Evolutionary conservation across 2,329 filamentous ascomycete genomes (phyloP).

Genomic region (Neobulgaria alba): DNA sequence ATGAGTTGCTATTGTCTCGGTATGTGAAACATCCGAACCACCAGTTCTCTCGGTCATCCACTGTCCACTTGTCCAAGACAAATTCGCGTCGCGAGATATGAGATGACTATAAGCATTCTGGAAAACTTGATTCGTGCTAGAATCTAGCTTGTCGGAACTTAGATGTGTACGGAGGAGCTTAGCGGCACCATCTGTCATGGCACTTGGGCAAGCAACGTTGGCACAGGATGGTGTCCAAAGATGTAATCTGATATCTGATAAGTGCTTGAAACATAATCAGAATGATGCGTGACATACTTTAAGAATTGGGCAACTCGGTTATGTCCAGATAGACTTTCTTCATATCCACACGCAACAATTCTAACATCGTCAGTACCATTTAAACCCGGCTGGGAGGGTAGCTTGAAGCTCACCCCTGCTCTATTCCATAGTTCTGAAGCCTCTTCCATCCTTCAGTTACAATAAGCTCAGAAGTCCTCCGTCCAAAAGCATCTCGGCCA

Average conservation of each 20-base stretch:
- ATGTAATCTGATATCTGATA: slow-evolving; percentile 9
- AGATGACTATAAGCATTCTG: slow-evolving; percentile 45
- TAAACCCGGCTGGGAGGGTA: no score
- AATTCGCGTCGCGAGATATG: slow-evolving; percentile 39
- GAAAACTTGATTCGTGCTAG: slow-evolving; percentile 35
- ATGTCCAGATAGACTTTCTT: slow-evolving; percentile 41
- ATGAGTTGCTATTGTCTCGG: slow-evolving; percentile 50
- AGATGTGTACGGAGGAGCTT: slow-evolving; percentile 41
- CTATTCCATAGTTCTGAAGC: slow-evolving; percentile 49
- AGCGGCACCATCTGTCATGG: slow-evolving; percentile 44
- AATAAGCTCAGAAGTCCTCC: slow-evolving; percentile 48
- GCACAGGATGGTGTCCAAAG: slow-evolving; percentile 15
- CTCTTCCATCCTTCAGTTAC: slow-evolving; percentile 59
- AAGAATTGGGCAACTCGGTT: slow-evolving; percentile 52
- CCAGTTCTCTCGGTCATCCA: slow-evolving; percentile 71
- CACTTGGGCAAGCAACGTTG: slow-evolving; percentile 15
- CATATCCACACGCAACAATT: slow-evolving; percentile 52
- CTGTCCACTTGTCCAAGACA: slow-evolving; percentile 63
- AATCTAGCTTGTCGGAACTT: slow-evolving; percentile 19
- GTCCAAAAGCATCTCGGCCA: slow-evolving; percentile 40
- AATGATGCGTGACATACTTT: slow-evolving; percentile 28
- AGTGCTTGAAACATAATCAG: not conserved
- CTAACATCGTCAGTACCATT: slow-evolving; percentile 28
- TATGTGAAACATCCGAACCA: slow-evolving; percentile 60
- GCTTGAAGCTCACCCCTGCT: slow-evolving; percentile 39